Conservation (phyloP, 2,329 filamentous ascomycete species). For the Fusarium buharicum region DNA sequence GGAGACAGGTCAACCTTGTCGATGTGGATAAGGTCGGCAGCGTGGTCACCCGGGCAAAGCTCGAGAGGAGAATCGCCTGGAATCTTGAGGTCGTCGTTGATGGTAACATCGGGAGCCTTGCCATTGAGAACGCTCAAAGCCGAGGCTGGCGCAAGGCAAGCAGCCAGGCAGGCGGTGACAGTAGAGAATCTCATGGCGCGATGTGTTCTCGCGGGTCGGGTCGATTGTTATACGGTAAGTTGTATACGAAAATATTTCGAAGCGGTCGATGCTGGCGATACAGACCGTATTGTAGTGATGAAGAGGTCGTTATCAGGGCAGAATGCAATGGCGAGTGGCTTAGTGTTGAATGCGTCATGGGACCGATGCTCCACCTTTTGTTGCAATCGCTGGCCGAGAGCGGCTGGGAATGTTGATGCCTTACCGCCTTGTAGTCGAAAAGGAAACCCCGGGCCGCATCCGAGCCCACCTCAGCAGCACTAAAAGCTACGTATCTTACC, state of each 20-base stretch:
- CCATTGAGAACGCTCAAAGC: slow-evolving; percentile 56
- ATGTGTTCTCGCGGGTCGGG: not conserved
- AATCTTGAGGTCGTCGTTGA: slow-evolving; percentile 69
- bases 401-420: slow-evolving; percentile 38
- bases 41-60: slow-evolving; percentile 76
- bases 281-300: slow-evolving; percentile 31
- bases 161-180: slow-evolving; percentile 58
- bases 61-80: slow-evolving; percentile 86
- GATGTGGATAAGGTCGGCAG: slow-evolving; percentile 77
- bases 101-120: slow-evolving; percentile 52
- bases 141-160: slow-evolving; percentile 57
- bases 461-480: too few relatives aligned
- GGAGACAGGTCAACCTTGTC: slow-evolving; percentile 82
- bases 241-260: slow-evolving; percentile 5
- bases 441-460: slow-evolving; percentile 24
- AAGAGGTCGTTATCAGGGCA: slow-evolving; percentile 41
- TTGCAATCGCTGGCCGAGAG: slow-evolving; percentile 28
- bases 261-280: slow-evolving; percentile 15
- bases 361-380: slow-evolving; percentile 46
- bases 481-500: slow-evolving; percentile 24
- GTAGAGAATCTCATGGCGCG: slow-evolving; percentile 52
- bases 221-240: not conserved
- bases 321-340: slow-evolving; percentile 45
- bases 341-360: slow-evolving; percentile 52
- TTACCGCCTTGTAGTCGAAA: slow-evolving; percentile 40